Evolutionary conservation across 23 red algal genomes (phyloP).

Genomic region (Gracilaria domingensis): DNA sequence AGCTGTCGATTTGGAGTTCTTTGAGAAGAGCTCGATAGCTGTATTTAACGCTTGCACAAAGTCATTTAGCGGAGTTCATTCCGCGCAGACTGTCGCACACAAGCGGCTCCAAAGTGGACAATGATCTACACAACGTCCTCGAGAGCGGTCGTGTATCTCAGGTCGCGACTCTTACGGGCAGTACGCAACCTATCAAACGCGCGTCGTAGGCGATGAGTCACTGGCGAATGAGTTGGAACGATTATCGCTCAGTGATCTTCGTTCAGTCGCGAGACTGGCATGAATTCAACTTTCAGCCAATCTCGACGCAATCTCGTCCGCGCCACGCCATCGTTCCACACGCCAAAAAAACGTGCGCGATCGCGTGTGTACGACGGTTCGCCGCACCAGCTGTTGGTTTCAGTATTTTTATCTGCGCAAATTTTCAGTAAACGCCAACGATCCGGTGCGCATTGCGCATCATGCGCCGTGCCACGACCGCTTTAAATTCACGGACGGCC

Average conservation of each 20-base stretch:
- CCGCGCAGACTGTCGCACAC: no score
- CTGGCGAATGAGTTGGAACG: background rate
- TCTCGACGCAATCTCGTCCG: background rate
- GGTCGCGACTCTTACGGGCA: no score
- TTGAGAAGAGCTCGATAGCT: no score
- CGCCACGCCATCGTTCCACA: background rate
- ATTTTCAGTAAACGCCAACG: background rate
- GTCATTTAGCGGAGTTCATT: no score
- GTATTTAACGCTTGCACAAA: no score
- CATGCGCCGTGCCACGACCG: background rate
- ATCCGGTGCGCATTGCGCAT: background rate
- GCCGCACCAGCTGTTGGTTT: background rate
- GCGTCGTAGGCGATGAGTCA: no score
- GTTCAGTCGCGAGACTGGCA: background rate
- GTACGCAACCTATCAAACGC: no score
- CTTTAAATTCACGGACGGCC: background rate
- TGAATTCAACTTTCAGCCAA: slow-evolving; percentile 2
- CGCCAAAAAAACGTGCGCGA: background rate
- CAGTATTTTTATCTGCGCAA: background rate
- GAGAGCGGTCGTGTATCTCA: no score
- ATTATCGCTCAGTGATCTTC: no score
- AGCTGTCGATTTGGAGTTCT: no score
- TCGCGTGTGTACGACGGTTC: background rate
- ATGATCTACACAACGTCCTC: no score
- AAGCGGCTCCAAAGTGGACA: no score